Percentiles rank a stretch among this genome's conserved stretches.
Evolutionary conservation across 345 rosid species (phyloP).

Genomic region (Psidium guajava): DNA sequence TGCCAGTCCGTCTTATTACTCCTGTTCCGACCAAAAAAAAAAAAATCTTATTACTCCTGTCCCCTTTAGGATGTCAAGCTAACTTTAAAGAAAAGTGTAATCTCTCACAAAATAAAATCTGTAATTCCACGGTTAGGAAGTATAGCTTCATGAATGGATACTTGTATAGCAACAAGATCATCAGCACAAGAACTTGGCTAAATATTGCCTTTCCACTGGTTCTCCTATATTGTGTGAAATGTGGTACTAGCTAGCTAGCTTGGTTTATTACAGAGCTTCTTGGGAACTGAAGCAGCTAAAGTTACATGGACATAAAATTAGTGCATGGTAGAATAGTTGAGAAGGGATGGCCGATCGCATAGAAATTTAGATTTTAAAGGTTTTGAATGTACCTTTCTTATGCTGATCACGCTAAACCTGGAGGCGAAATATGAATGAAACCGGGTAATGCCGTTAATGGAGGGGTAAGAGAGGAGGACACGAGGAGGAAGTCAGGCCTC

Average conservation of each 20-base stretch:
- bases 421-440: not conserved
- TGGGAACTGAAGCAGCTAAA: not conserved
- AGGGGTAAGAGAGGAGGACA: not conserved
- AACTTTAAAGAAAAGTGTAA: not conserved
- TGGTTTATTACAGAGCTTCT: not conserved
- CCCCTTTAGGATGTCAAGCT: not conserved
- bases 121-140: not conserved
- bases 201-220: not conserved
- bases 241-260: not conserved
- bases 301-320: not conserved
- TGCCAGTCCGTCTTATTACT: not conserved
- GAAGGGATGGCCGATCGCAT: not conserved
- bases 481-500: not conserved
- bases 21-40: no score
- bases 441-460: not conserved
- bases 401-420: not conserved
- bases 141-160: not conserved
- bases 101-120: not conserved
- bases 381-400: not conserved
- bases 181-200: not conserved
- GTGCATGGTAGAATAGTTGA: not conserved
- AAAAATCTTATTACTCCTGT: not conserved
- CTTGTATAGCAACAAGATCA: not conserved
- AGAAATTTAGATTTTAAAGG: not conserved
- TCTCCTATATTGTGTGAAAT: not conserved